Evolutionary conservation across 1,284 basidiomycete genomes (phyloP).

Genomic region (Bondarzewia mesenterica): DNA sequence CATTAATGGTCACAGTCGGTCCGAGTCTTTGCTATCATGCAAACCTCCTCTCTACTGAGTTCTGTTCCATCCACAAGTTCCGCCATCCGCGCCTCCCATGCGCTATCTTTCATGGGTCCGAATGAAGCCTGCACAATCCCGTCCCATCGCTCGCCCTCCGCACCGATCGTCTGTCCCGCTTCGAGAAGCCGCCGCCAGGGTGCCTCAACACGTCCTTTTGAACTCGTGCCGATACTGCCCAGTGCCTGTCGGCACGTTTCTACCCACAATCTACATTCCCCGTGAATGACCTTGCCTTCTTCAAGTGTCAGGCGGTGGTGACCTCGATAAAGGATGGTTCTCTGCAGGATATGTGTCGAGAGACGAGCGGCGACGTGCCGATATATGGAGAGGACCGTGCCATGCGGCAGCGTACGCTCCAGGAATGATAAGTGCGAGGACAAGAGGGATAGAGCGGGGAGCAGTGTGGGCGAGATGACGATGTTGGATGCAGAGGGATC

Average conservation of each 20-base stretch:
- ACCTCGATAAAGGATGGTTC: conserved; percentile 74
- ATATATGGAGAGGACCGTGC: conserved; percentile 54
- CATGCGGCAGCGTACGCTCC: conserved; percentile 47
- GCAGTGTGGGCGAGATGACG: conserved; percentile 54
- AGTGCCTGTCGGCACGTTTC: conserved; percentile 62
- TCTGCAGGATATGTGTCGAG: conserved; percentile 69
- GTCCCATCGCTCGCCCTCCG: conserved; percentile 45
- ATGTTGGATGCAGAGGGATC: conserved; percentile 32
- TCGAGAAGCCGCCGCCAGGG: conserved; percentile 70
- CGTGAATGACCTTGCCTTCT: conserved; percentile 49
- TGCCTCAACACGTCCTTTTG: conserved; percentile 28
- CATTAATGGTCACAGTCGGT: conserved; percentile 26
- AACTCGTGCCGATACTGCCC: conserved; percentile 17
- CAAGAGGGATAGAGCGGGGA: conserved; percentile 64
- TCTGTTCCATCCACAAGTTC: conserved; percentile 40
- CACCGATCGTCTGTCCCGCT: conserved; percentile 55
- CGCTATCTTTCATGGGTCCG: conserved; percentile 28
- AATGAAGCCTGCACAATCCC: conserved; percentile 36
- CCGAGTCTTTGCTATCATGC: conserved; percentile 39
- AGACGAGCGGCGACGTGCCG: conserved; percentile 60
- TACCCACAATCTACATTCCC: conserved; percentile 74
- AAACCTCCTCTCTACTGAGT: conserved; percentile 44
- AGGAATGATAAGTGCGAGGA: conserved; percentile 68
- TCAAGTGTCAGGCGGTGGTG: conserved; percentile 43
- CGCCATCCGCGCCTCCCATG: conserved; percentile 31